Base-by-base conservation (phyloP, 108 stramenopile species). In the Conticribra guillardii region DNA sequence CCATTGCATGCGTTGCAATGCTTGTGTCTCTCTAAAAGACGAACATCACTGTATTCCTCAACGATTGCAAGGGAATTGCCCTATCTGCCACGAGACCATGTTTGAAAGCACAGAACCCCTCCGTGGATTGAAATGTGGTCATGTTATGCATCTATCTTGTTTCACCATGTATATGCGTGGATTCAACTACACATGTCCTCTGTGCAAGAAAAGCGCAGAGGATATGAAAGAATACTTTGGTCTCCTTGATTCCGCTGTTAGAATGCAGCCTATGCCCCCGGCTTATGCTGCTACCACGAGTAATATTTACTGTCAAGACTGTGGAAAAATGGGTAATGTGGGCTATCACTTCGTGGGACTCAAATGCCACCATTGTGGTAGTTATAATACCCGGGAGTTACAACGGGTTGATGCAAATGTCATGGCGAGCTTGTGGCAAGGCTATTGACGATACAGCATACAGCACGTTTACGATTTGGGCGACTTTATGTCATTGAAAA, bases 1-100 rank as follows among this genome's bases (percentile, higher is more conserved):
- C 28, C 98, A 98, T 69, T 98, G 98, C 83, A 97, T 98, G 98
- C 87, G 90, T 11, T 98, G 98, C 82, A 98, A 98, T 84, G 95
- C 96, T 9, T 98, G 98, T 69, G 93, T 98, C 17, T 85, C 90
- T 3, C 50, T 94, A 30, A 71, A 41, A 7, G 94, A 96, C 67
- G 82, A 84, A 4, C 94, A 96, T 67, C 86, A 85, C 5, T 98
- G 98, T 78, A 92, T 96, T 69, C 91, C 90, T n/a, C 95, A 96
- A 75, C 78, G 84, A 55, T 76, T 97, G 22, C 95, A 97, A 78
- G 93, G 92, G 11, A 82, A 91, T 72, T 98, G 98, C 56, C 94
- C 96, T 7, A 95, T 98, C 63, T 97, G 98, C 82, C 82, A 85
- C 67, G 94, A 92, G 26, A 82, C 74, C 51, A 76, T 97, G 69